Base-by-base conservation (phyloP, 2,329 filamentous ascomycete genomes). In the Hypoxylon sp. region DNA sequence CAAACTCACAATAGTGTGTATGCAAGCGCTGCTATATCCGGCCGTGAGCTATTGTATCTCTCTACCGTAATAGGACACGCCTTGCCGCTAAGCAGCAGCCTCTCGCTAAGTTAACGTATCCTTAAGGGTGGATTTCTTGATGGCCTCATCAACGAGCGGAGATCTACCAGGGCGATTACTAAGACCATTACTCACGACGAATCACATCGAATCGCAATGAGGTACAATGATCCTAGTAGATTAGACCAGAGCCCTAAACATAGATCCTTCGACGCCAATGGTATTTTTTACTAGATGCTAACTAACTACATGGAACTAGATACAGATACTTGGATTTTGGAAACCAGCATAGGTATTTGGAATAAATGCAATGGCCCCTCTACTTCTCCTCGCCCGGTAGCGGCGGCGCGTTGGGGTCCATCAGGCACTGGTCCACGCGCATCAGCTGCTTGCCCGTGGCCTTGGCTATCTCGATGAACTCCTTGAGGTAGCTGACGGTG, bases 401-500 rank as follows among this genome's bases (percentile, higher is more conserved):
- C 21, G 84, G 80, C 42, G 87, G 87, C 21, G 87, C 87, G 69
- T 86, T 82, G 13, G 87, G 87, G 76, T 91, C 89, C 78, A 86
- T 83, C 83, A 91, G 82, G 74, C 89, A 91, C 79, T 91, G 89
- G 74, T 91, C 89, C 48, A 91, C 85, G 44, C 89, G 83, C 89
- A 91, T 91, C 44, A 91, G 82, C 76, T 86, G 82, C 82, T 90
- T 89, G 3, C 89, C 89, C 1, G 85, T 88, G 15, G 79, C 82
- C 82, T 90, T 91, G 27, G 89, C 89, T 67, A 89, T 85, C 71
- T 81, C 81, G 76, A 92, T 92, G 73, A 92, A 90, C 78, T 91
- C 83, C 55, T 83, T 80, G 46, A 92, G 82, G 75, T 91, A 91
- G 65, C 80, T 78, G 13, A 92, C 89, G 0, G 90, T 92, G 50